phyloP scores from a whole-genome alignment of 2,329 filamentous ascomycete species.

The Aspergillus transmontanensis region DNA sequence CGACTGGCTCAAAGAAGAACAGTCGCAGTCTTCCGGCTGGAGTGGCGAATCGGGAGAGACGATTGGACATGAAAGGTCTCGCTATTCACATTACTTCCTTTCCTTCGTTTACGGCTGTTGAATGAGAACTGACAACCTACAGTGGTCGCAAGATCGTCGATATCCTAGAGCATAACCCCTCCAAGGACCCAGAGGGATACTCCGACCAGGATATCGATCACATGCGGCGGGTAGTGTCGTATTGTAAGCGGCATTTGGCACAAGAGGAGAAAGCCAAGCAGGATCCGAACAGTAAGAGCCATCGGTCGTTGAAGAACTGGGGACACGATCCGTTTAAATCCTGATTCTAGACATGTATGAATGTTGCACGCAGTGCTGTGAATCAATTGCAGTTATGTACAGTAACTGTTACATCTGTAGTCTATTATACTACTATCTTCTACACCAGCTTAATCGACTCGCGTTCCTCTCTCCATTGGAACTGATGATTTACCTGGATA shows the following conservation, averaged over 20 bases:
- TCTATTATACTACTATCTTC: background rate
- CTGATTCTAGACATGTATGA: background rate
- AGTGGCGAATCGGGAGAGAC: constrained; percentile 63
- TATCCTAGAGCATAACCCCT: constrained; percentile 64
- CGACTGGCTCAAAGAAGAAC: constrained; percentile 62
- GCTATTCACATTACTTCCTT: too few relatives aligned
- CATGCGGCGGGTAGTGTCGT: constrained; percentile 65
- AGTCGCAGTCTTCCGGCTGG: constrained; percentile 63
- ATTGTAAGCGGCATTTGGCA: constrained; percentile 67
- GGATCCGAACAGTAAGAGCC: constrained; percentile 57
- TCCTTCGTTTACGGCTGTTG: background rate
- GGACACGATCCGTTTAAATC: constrained; percentile 57
- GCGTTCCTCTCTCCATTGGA: background rate
- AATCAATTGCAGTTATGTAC: too few relatives aligned
- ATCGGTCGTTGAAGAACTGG: constrained; percentile 66
- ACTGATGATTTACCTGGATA: background rate
- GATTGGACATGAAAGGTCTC: constrained; percentile 61
- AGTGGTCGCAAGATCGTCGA: constrained; percentile 66
- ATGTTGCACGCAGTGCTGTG: too few relatives aligned
- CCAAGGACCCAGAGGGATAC: constrained; percentile 60
- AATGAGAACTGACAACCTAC: background rate
- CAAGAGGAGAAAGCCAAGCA: constrained; percentile 63
- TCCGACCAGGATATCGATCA: constrained; percentile 59
- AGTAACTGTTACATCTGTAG: too few relatives aligned
- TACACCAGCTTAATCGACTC: background rate